These are phyloP conservation scores for Udeniomyces megalosporus DNA, from an alignment of 768 basidiomycete species.

Conservation along the genomic window DNA sequence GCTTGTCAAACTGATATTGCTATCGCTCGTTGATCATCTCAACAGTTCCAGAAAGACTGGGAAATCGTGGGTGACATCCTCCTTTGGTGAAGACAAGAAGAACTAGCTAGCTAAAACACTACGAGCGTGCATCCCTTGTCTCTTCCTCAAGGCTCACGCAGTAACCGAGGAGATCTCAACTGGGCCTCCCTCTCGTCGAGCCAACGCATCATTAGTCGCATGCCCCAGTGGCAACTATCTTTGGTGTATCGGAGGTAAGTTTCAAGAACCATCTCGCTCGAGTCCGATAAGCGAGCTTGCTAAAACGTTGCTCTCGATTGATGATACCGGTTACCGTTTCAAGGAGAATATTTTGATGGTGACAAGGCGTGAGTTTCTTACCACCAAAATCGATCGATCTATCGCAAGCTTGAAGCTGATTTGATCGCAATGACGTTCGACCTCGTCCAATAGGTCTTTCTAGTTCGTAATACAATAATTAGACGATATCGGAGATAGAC, in stretches of 20 bases:
- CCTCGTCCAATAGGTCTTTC: conserved; percentile 18
- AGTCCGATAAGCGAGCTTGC: not conserved
- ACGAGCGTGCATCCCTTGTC: too few relatives aligned
- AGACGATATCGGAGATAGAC: too few relatives aligned
- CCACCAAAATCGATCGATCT: too few relatives aligned
- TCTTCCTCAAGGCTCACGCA: conserved; percentile 34
- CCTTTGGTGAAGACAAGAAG: not conserved
- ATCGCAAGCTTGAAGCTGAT: too few relatives aligned
- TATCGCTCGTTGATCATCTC: not conserved
- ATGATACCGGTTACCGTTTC: conserved; percentile 29
- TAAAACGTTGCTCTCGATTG: too few relatives aligned
- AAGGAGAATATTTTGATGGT: conserved; percentile 80
- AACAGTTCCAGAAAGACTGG: conserved; percentile 49
- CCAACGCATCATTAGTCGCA: conserved; percentile 63
- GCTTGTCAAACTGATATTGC: not conserved
- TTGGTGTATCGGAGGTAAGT: conserved; percentile 35
- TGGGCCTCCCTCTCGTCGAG: conserved; percentile 65
- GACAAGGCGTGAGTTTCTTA: conserved; percentile 45
- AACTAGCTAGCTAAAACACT: too few relatives aligned
- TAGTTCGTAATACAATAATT: not conserved
- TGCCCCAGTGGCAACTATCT: conserved; percentile 67
- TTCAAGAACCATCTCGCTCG: not conserved
- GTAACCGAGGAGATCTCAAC: conserved; percentile 74
- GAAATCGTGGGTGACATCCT: conserved; percentile 39
- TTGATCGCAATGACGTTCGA: not conserved